Base-by-base conservation (phyloP, 2,329 filamentous ascomycete species). In the Neopestalotiopsis clavispora region DNA sequence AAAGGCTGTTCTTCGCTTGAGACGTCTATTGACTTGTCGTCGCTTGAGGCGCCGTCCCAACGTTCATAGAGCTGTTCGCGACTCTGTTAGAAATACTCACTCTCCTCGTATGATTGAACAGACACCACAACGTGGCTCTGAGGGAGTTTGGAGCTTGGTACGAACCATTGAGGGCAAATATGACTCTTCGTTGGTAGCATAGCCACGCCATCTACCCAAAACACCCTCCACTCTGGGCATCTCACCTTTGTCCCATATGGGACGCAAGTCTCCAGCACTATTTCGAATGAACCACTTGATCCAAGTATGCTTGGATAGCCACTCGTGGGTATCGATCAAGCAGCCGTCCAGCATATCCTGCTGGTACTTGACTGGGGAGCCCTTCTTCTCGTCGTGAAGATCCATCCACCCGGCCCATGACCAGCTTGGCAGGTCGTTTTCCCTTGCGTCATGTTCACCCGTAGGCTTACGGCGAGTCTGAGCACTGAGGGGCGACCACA, bases 371-470 rank as follows among this genome's bases (percentile, higher is more conserved):
- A 23, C 23, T 3, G 23, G 23, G 23, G 23, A 23, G 23, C 23
- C 23, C 2, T 23, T 23, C 23, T 23, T 23, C 30, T 28, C 66
- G 30, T 17, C n/a, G 5, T 45, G 28, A 13, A 57, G 58, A 12
- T 20, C 66, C 10, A 23, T 32, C 66, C 66, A 67, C 3, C 66
- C 66, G 34, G 10, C 17, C 66, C 56, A 67, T 34, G 66, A 67
- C 66, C 66, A 67, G 13, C 56, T 67, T 4, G 66, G 56, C 32
- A 67, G 62, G 14, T 62, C 57, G 17, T 4, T 30, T 4, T 6
- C 57, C 2, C 10, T 6, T 38, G 49, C 49, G 20, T 9, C 30
- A 10, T 28, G 23, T 2, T 63, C 17, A 6, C 1, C 3, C 13
- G 4, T 4, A n/a, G 45, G 17, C 7, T 49, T 49, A 1, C n/a